phyloP scores from a whole-genome alignment of 2,329 filamentous ascomycete genomes.

The Colletotrichum paranaense region DNA sequence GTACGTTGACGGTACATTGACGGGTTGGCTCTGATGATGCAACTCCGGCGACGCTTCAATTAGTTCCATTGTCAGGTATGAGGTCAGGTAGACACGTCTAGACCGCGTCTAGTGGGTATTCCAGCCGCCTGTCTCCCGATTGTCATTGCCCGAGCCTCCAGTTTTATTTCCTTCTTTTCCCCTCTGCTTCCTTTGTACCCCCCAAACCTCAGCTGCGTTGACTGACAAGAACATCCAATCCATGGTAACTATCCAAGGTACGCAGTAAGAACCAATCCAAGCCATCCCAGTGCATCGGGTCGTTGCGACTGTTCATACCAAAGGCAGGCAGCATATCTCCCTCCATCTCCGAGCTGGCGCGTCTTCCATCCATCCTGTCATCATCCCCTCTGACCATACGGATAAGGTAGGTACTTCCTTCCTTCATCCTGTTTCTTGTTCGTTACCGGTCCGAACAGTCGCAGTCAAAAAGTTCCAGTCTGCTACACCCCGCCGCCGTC shows the following conservation, averaged over 20 bases:
- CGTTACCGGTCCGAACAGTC: not conserved
- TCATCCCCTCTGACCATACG: not conserved
- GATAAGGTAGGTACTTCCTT: not conserved
- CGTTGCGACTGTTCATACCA: not conserved
- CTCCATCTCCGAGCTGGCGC: not conserved
- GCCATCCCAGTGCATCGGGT: slow-evolving; percentile 12
- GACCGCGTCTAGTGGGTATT: slow-evolving; percentile 13
- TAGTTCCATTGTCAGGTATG: slow-evolving; percentile 12
- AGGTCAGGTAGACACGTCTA: slow-evolving; percentile 21
- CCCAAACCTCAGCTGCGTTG: slow-evolving; percentile 6
- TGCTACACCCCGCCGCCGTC: not conserved
- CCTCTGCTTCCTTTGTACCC: not conserved
- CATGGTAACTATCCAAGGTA: too few species aligned
- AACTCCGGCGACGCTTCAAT: slow-evolving; percentile 1
- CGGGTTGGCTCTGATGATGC: slow-evolving; percentile 9
- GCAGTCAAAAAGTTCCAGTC: not conserved
- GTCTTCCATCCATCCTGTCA: not conserved
- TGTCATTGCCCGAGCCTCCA: not conserved
- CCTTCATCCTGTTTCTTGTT: not conserved
- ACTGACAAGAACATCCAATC: not conserved
- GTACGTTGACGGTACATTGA: not conserved
- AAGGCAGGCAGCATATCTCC: slow-evolving; percentile 5
- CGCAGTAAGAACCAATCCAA: not conserved
- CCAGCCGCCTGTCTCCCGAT: slow-evolving; percentile 1
- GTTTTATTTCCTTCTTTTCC: not conserved